Evolutionary conservation across 352 stramenopile species (phyloP), one percentile per base, ranked within the genome.

Genomic region (Globisporangium canariense): DNA sequence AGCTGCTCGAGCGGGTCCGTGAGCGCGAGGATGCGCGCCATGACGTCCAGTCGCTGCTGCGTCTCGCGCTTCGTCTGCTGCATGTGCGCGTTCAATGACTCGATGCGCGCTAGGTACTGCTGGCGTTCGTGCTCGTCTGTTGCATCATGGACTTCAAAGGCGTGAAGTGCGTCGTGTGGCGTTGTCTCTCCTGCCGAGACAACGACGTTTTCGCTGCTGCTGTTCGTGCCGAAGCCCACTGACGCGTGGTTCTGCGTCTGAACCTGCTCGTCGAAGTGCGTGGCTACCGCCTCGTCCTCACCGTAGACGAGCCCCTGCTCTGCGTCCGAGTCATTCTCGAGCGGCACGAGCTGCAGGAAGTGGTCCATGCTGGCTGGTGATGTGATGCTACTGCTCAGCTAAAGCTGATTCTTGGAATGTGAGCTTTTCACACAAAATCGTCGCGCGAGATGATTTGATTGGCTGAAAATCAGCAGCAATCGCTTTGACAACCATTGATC

Each of bases 1-100:
- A 92, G 58, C 62, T 92, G 83, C 67, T 89, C 76, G 57, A 74
- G 75, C 22, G 79, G 76, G 47, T 89, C 77, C 30, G 69, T 63
- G 14, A 89, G 75, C 58, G 71, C 71, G 40, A 87, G 52, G 41
- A 92, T 87, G 30, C 67, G 81, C 57, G 72, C 71, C 74, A 92
- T 86, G 8, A 68, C 66, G 54, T 78, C 76, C 53, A 89, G 71
- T 13, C 73, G 79, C 43, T 71, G 67, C 59, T 88, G 74, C 18
- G 81, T 52, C 7, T 76, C 63, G 9, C 56, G 64, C 22, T 77
- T 61, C 0, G 66, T 68, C 28, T 74, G 62, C 51, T 74, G 61
- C 79, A 87, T 86, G 16, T 55, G 53, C 50, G 58, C 68, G 62
- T 88, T 73, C n/a, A 86, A 69, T 32, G 36, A 51, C 10, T 68